Evolutionary conservation across 208 protist species (phyloP).

Genomic region (Blastocrithidia nonstop): DNA sequence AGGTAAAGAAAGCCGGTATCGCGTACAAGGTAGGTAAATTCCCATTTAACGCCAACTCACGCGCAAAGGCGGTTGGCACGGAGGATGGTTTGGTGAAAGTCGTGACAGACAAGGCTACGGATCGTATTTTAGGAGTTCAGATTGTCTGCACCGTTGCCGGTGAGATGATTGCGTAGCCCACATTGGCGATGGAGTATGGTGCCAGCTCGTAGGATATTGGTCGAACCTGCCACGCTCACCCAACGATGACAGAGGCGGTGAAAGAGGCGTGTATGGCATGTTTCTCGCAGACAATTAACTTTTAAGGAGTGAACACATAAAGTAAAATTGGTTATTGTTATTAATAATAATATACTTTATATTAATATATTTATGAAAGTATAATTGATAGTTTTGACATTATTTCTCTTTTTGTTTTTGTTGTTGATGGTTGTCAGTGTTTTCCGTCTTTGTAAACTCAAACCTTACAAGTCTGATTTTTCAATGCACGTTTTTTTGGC

Average conservation of each 20-base stretch:
- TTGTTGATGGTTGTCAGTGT: too few species aligned
- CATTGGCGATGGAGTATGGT: slow-evolving; percentile 98
- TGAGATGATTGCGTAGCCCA: slow-evolving; percentile 96
- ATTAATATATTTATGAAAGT: not conserved
- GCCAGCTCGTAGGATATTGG: slow-evolving; percentile 95
- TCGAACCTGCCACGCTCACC: slow-evolving; percentile 98
- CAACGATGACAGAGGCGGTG: slow-evolving; percentile 96
- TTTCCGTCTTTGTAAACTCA: too few species aligned
- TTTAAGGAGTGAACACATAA: slow-evolving; percentile 52
- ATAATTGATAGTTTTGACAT: not conserved
- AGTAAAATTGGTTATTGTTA: too few species aligned
- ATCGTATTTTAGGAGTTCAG: slow-evolving; percentile 96
- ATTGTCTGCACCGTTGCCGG: slow-evolving; percentile 94
- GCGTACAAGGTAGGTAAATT: slow-evolving; percentile 96
- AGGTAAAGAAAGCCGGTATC: slow-evolving; percentile 88
- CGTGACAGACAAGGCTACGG: slow-evolving; percentile 90
- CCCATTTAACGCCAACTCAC: slow-evolving; percentile 95
- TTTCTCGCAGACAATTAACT: slow-evolving; percentile 96
- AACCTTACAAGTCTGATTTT: too few species aligned
- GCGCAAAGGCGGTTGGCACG: slow-evolving; percentile 92
- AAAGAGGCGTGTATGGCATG: slow-evolving; percentile 97
- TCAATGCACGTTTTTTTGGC: too few species aligned
- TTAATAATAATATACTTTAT: not conserved
- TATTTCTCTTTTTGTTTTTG: too few species aligned
- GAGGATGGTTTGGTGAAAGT: slow-evolving; percentile 97